Evolutionary conservation across 2,329 filamentous ascomycete species (phyloP), one percentile per base, ranked within the genome.

Genomic region (Cladosporium oxysporum): DNA sequence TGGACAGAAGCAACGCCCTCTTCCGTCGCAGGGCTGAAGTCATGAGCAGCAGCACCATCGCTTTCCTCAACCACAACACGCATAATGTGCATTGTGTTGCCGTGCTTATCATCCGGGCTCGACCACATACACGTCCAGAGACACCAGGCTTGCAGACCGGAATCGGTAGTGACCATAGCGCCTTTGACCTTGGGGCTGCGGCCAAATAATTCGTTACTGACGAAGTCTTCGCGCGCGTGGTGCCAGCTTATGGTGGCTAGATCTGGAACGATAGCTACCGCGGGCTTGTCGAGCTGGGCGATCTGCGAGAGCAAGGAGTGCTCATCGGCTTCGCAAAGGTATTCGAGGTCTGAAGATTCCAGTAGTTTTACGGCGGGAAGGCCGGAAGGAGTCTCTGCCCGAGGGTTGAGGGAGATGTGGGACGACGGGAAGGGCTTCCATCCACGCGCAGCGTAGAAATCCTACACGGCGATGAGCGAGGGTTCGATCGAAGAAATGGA

Each of bases 211-310:
- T 87, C 84, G 64, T 84, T 83, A 5, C 85, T 86, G 73, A 94
- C 89, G 76, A 91, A 95, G 59, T 93, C 88, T 78, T 97, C 92
- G 58, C 94, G 87, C 66, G 88, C 87, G 76, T 92, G 87, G 77
- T 94, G 90, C 92, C 92, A 96, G 67, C 84, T 79, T 70, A 93
- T 84, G 7, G 88, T 87, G 65, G 89, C 85, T 67, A 86, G 77
- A 72, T 92, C 87, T 0, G 92, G 91, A 58, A 88, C 71, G 68
- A 93, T 80, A 49, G 91, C 90, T 49, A 95, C 84, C 26, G 81
- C 79, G 29, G 29, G 65, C 44, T 26, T 44, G 73, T 74, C 73
- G 72, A 72, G 71, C 68, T 71, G 70, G 23, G 78, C 70, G n/a
- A 92, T 79, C 11, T 81, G 81, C 14, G 77, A 75, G 12, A 84